These are phyloP conservation scores for Ophiostoma sp. DNA, from an alignment of 2,329 filamentous ascomycete species.

Conservation along the genomic window DNA sequence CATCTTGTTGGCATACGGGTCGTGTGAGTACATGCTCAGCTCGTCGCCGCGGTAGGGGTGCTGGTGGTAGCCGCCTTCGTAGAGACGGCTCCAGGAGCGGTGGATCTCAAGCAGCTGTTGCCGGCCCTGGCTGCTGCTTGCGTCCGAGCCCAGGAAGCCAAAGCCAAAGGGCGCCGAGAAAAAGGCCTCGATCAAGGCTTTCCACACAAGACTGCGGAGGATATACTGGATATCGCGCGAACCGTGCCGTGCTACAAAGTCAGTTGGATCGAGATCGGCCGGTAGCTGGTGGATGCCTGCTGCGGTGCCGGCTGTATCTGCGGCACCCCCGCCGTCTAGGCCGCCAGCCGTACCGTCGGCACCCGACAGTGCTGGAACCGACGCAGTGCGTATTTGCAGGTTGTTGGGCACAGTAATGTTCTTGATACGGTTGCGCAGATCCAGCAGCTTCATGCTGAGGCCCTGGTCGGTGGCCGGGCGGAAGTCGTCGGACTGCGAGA, in stretches of 20 bases:
- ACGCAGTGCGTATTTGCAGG: conserved; percentile 18
- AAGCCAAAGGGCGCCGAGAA: conserved; percentile 31
- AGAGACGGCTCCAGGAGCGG: conserved; percentile 26
- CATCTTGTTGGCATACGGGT: conserved; percentile 30
- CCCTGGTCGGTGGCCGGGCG: conserved; percentile 29
- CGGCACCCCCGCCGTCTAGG: neutral
- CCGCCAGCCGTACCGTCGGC: neutral
- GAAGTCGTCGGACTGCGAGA: conserved; percentile 30
- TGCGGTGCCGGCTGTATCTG: neutral
- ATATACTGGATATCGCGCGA: conserved; percentile 25
- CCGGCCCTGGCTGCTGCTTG: conserved; percentile 15
- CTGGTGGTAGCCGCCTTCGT: conserved; percentile 13
- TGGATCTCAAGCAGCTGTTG: conserved; percentile 26
- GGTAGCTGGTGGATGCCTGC: conserved; percentile 14
- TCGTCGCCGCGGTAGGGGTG: conserved; percentile 19
- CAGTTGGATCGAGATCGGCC: conserved; percentile 24
- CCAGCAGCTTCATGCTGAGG: conserved; percentile 26
- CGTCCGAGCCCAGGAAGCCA: conserved; percentile 27
- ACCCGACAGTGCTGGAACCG: neutral
- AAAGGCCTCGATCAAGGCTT: conserved; percentile 28
- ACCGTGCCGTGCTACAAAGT: conserved; percentile 27
- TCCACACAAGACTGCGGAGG: conserved; percentile 29
- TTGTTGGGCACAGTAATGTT: conserved; percentile 27
- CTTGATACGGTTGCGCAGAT: conserved; percentile 28
- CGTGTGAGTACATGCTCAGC: conserved; percentile 26